Evolutionary conservation across 2,329 filamentous ascomycete genomes (phyloP), one percentile per base, ranked within the genome.

Genomic region (Claviceps sp.): DNA sequence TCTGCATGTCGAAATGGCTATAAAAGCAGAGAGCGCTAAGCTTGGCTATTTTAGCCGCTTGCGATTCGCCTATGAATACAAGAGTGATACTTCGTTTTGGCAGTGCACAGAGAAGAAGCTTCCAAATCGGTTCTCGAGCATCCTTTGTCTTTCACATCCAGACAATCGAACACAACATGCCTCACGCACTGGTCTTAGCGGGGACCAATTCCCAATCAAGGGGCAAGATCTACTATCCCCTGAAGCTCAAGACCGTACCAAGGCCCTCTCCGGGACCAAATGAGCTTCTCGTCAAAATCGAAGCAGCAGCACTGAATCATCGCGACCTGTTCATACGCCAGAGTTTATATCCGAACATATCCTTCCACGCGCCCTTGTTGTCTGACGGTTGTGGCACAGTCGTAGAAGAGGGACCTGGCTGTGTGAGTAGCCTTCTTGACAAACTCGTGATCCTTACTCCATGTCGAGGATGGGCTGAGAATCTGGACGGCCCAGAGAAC

Each of bases 251-350:
- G 44, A 34, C 41, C 14, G 10, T 46, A 34, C 39, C 40, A 30
- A 49, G 26, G 14, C 51, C 51, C 13, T 40, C 51, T 1, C 84
- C 84, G 0, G 76, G 78, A 19, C 77, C 78, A 11, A 74, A 74
- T 56, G 77, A 96, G 66, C 73, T 95, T 58, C 74, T 94, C 7
- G 73, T 97, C 56, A 81, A 80, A 61, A 73, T 97, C 62, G 77
- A 79, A 40, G 87, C 89, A 50, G 87, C 84, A 1, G 85, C 90
- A 11, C 81, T 97, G 48, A 97, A 97, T 73, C 91, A 96, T 72
- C 86, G 91, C 61, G 91, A 97, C 68, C 81, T 95, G 59, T 97
- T 96, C 72, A 85, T 95, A 68, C 87, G 91, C 50, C 89, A 93
- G 67, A 84, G 90, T 63, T 81, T 95, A 40, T 97, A 97, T 72